phyloP scores from a whole-genome alignment of 2,329 filamentous ascomycete species.

The Pseudonectria foliicola region DNA sequence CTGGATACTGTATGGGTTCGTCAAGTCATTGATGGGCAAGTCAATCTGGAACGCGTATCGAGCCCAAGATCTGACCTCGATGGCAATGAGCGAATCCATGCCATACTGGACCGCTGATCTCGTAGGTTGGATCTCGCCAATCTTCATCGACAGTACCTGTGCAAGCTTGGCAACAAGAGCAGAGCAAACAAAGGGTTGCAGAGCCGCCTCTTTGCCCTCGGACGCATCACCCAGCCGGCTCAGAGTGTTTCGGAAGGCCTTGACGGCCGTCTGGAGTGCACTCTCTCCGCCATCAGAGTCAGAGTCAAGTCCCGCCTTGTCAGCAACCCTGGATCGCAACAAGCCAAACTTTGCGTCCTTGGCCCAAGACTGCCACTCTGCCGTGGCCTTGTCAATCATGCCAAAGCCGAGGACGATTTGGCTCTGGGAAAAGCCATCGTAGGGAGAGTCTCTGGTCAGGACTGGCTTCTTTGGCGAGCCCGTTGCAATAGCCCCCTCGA shows the following conservation, averaged over 20 bases:
- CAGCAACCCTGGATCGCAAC: slow-evolving; percentile 10
- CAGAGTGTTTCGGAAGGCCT: slow-evolving; percentile 14
- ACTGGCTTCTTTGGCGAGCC: slow-evolving; percentile 8
- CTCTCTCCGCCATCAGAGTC: slow-evolving; percentile 13
- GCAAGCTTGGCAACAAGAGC: slow-evolving; percentile 17
- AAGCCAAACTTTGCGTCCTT: slow-evolving; percentile 17
- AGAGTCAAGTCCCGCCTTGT: slow-evolving; percentile 9
- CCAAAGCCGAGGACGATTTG: slow-evolving; percentile 18
- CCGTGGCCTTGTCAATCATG: slow-evolving; percentile 16
- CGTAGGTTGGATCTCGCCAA: slow-evolving; percentile 13
- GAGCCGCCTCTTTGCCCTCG: slow-evolving; percentile 11
- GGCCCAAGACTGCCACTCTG: slow-evolving; percentile 17
- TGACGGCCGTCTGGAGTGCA: slow-evolving; percentile 17
- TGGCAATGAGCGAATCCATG: slow-evolving; percentile 19
- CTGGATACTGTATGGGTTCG: slow-evolving; percentile 17
- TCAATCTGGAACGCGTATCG: slow-evolving; percentile 20
- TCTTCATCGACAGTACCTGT: slow-evolving; percentile 17
- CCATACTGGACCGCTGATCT: slow-evolving; percentile 17
- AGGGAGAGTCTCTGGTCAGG: slow-evolving; percentile 3
- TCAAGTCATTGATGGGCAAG: slow-evolving; percentile 17
- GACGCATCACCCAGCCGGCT: slow-evolving; percentile 6
- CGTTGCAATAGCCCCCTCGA: slow-evolving; percentile 15
- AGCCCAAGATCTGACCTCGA: slow-evolving; percentile 17
- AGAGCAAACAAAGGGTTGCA: slow-evolving; percentile 13
- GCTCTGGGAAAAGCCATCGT: slow-evolving; percentile 13